Conservation (phyloP, 306 rosid genomes). For the Hylodesmum podocarpum region DNA sequence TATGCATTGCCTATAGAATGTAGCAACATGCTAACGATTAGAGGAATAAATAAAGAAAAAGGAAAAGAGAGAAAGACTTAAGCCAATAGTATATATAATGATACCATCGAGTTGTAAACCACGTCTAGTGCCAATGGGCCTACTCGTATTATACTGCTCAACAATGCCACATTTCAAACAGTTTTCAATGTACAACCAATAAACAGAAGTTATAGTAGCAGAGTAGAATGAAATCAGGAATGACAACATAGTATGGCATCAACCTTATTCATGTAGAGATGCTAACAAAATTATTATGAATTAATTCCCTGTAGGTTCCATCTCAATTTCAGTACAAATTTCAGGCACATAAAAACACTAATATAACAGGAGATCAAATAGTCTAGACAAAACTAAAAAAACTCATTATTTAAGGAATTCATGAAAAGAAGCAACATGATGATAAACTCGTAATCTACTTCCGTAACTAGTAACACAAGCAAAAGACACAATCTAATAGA, state of each 20-base stretch:
- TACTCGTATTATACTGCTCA: not conserved
- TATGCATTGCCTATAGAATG: slow-evolving; percentile 1
- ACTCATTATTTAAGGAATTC: slow-evolving; percentile 33
- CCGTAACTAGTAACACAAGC: slow-evolving; percentile 33
- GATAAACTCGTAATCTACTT: slow-evolving; percentile 33
- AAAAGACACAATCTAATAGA: slow-evolving; percentile 54
- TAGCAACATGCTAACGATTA: slow-evolving; percentile 15
- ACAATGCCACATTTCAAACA: not conserved
- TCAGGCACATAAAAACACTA: slow-evolving; percentile 26
- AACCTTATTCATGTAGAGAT: slow-evolving; percentile 23
- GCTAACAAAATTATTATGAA: slow-evolving; percentile 30
- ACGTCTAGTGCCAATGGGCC: not conserved
- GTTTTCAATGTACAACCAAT: slow-evolving; percentile 6
- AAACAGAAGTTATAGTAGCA: slow-evolving; percentile 18
- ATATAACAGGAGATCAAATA: slow-evolving; percentile 20
- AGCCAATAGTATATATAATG: not conserved
- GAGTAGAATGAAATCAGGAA: not conserved
- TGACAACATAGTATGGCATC: slow-evolving; percentile 27
- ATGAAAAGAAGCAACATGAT: slow-evolving; percentile 23
- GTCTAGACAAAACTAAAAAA: slow-evolving; percentile 28
- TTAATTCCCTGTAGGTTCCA: slow-evolving; percentile 48
- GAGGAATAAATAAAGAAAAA: not conserved
- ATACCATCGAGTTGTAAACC: not conserved
- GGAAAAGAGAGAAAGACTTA: not conserved
- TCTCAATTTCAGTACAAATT: slow-evolving; percentile 40